Evolutionary conservation across 2,329 filamentous ascomycete genomes (phyloP).

Genomic region (Metarhizium album): DNA sequence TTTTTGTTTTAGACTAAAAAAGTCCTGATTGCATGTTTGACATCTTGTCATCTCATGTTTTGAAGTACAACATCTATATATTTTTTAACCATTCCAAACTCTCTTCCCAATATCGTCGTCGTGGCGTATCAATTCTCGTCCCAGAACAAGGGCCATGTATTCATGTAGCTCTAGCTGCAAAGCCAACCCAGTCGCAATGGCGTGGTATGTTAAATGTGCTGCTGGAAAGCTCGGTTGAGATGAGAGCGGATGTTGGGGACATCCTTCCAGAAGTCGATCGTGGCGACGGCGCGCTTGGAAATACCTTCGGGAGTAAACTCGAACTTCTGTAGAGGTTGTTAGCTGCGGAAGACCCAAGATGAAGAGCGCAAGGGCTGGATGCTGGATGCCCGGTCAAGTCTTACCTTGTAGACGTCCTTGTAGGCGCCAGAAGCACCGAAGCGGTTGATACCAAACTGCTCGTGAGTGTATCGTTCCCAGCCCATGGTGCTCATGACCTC

Average conservation of each 20-base stretch:
- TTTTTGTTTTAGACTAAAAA: not conserved
- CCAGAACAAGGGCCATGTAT: constrained; percentile 6
- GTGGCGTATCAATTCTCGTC: constrained; percentile 15
- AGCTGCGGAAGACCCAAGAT: constrained; percentile 14
- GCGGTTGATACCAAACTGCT: constrained; percentile 98
- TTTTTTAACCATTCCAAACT: constrained; percentile 12
- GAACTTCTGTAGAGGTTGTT: constrained; percentile 64
- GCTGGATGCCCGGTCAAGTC: constrained; percentile 16
- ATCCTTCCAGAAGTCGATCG: constrained; percentile 96
- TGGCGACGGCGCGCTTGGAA: constrained; percentile 84
- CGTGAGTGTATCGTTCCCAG: constrained; percentile 98
- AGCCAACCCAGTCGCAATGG: not conserved
- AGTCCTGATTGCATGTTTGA: not conserved
- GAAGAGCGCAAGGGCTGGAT: not conserved
- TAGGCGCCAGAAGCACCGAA: constrained; percentile 97
- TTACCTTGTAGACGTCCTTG: constrained; percentile 91
- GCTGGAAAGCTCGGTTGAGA: constrained; percentile 94
- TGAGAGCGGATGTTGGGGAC: constrained; percentile 83
- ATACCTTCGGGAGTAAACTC: constrained; percentile 98
- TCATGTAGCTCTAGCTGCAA: constrained; percentile 1
- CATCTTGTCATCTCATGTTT: not conserved
- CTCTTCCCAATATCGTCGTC: constrained; percentile 16
- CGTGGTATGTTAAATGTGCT: constrained; percentile 64
- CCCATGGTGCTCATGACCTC: constrained; percentile 97
- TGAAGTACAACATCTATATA: constrained; percentile 10